Base-by-base conservation (phyloP, 1,139 yeast species). In the Pneumocystis murina region DNA sequence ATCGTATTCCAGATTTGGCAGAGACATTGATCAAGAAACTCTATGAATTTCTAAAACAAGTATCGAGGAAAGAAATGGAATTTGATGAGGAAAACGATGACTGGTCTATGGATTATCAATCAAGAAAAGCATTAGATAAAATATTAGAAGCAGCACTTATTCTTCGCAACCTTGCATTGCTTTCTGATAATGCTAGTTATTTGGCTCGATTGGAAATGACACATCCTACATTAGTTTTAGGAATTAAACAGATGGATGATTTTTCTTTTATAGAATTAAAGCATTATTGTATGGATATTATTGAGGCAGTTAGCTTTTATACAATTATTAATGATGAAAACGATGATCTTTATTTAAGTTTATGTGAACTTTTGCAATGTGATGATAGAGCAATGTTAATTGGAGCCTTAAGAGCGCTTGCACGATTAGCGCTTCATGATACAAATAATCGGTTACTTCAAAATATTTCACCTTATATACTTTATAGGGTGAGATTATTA, bases 251-350 rank as follows among this genome's bases (percentile, higher is more conserved):
- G 54, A 75, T 79, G n/a, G 70, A 72, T 30, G 68, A 72, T 72
- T 62, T 82, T 74, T 66, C 72, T 66, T 73, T 82, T 61, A 68
- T 80, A 62, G 98, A 92, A 73, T 77, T 86, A 61, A 78, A 85
- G 63, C 82, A 80, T 66, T 89, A 87, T 72, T 77, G 85, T 36
- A 75, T 90, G 64, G 98, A 92, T 72, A 80, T 91, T 59, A 80
- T 88, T 63, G 98, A 92, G 72, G 85, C 92, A 1, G 81, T 90
- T 61, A 84, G 92, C 6, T 86, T 96, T 62, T 88, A 87, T 73
- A 80, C 87, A 69, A 84, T 89, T 16, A 92, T 94, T 43, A 85
- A 84, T 48, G 78, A 79, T 10, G 79, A 81, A 40, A 78, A 79
- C 67, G 76, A 79, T 39, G 75, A 77, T 16, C 68, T 77, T 33